Percentiles rank a stretch among this genome's conserved stretches.
Conservation (phyloP, 306 rosid genomes). For the Corylus heterophylla region DNA sequence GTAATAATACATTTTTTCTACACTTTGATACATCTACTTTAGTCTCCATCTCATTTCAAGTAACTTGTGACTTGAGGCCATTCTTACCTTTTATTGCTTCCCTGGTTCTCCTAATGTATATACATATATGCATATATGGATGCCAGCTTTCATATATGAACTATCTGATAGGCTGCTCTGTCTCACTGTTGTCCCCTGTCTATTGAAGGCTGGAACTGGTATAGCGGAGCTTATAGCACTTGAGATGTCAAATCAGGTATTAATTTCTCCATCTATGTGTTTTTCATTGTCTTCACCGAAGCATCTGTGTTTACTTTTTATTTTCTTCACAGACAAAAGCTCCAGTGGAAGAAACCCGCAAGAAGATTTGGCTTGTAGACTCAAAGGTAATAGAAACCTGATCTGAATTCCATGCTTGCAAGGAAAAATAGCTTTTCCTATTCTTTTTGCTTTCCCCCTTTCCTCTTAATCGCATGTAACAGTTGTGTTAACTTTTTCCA, state of each 20-base stretch:
- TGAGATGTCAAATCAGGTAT: constrained; percentile 90
- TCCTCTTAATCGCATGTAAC: constrained; percentile 17
- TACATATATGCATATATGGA: background rate
- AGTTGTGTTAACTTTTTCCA: constrained; percentile 28
- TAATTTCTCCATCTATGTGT: constrained; percentile 11
- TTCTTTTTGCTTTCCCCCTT: background rate
- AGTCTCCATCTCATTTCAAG: background rate
- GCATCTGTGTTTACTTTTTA: constrained; percentile 2
- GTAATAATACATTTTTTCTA: background rate
- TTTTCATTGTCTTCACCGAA: constrained; percentile 7
- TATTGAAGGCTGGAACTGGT: constrained; percentile 96
- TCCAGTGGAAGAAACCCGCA: constrained; percentile 82
- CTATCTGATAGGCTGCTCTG: constrained; percentile 13
- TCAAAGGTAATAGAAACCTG: constrained; percentile 62
- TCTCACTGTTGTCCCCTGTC: constrained; percentile 41
- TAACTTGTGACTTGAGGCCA: constrained; percentile 3
- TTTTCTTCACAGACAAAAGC: constrained; percentile 59
- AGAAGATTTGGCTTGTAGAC: constrained; percentile 97
- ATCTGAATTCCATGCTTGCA: background rate
- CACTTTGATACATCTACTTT: background rate
- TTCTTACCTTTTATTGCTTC: constrained; percentile 5
- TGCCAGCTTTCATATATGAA: background rate
- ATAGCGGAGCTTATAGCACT: constrained; percentile 98
- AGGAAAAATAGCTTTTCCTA: constrained; percentile 7
- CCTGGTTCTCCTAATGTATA: background rate